Evolutionary conservation across 805 yeast genomes (phyloP).

Genomic region (Yarrowia sp.): DNA sequence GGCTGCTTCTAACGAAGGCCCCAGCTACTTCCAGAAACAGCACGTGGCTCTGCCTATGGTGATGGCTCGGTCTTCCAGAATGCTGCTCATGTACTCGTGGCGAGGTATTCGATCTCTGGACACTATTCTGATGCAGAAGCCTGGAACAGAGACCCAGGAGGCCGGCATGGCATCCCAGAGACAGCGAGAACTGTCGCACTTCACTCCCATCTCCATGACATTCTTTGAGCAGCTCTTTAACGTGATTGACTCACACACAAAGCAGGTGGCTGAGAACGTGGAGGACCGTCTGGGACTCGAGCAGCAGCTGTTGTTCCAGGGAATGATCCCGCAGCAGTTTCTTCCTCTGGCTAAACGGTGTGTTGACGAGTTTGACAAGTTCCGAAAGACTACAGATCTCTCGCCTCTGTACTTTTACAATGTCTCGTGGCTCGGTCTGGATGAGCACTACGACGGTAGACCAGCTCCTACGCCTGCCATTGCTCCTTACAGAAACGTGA

Average conservation of each 20-base stretch:
- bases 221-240: slow-evolving; percentile 51
- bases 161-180: slow-evolving; percentile 44
- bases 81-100: slow-evolving; percentile 50
- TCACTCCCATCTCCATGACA: slow-evolving; percentile 47
- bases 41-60: slow-evolving; percentile 48
- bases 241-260: slow-evolving; percentile 52
- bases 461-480: slow-evolving; percentile 40
- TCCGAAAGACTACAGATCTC: slow-evolving; percentile 57
- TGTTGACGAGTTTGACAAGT: slow-evolving; percentile 53
- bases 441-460: slow-evolving; percentile 44
- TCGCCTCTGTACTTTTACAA: slow-evolving; percentile 68
- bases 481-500: slow-evolving; percentile 35
- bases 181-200: slow-evolving; percentile 45
- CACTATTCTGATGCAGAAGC: slow-evolving; percentile 26
- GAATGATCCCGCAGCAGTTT: slow-evolving; percentile 60
- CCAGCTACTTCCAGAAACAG: slow-evolving; percentile 34
- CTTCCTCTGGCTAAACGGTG: slow-evolving; percentile 50
- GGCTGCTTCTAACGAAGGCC: slow-evolving; percentile 43
- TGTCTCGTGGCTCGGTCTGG: slow-evolving; percentile 66
- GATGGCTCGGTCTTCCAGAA: slow-evolving; percentile 50
- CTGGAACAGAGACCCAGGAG: slow-evolving; percentile 9
- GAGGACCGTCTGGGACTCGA: slow-evolving; percentile 60
- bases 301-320: slow-evolving; percentile 66
- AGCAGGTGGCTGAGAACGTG: slow-evolving; percentile 47
- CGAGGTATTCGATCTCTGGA: slow-evolving; percentile 53